Percentiles rank a stretch among this genome's conserved stretches.
Evolutionary conservation across 108 stramenopile species (phyloP).

Genomic region (Skeletonema marinoi): DNA sequence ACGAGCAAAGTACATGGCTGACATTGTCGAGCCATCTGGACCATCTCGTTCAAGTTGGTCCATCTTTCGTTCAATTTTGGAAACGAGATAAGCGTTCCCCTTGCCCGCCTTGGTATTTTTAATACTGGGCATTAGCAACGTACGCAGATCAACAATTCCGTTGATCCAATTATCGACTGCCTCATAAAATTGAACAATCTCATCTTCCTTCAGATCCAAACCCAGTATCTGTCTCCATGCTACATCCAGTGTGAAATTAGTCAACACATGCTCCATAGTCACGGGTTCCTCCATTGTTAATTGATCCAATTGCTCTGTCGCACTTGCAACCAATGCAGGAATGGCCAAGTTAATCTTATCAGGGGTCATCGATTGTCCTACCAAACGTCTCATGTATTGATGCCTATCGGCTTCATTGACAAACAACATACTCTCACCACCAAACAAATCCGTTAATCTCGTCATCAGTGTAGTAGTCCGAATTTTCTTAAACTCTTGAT

Average conservation of each 20-base stretch:
- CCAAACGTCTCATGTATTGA: constrained; percentile 30
- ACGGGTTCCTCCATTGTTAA: background rate
- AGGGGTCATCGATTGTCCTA: constrained; percentile 44
- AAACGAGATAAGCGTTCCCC: constrained; percentile 33
- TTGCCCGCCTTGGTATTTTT: constrained; percentile 10
- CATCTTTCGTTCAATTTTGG: constrained; percentile 49
- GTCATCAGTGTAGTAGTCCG: constrained; percentile 10
- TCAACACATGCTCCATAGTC: constrained; percentile 27
- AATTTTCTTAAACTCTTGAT: constrained; percentile 43
- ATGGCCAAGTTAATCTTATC: constrained; percentile 32
- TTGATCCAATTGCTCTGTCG: constrained; percentile 28
- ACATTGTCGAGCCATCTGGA: constrained; percentile 54
- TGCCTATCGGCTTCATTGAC: constrained; percentile 24
- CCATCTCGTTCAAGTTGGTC: constrained; percentile 44
- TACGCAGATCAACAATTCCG: constrained; percentile 19
- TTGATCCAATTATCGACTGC: constrained; percentile 47
- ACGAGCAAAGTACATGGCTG: constrained; percentile 55
- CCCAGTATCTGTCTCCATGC: constrained; percentile 54
- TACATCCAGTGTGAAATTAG: constrained; percentile 47
- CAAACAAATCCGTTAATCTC: constrained; percentile 14
- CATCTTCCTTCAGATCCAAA: constrained; percentile 44
- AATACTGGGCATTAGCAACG: constrained; percentile 1
- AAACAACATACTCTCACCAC: constrained; percentile 22
- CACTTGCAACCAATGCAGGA: constrained; percentile 31
- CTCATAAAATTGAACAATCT: constrained; percentile 35